Base-by-base conservation (phyloP, 176 grass and related monocot species). In the Puccinellia tenuiflora region DNA sequence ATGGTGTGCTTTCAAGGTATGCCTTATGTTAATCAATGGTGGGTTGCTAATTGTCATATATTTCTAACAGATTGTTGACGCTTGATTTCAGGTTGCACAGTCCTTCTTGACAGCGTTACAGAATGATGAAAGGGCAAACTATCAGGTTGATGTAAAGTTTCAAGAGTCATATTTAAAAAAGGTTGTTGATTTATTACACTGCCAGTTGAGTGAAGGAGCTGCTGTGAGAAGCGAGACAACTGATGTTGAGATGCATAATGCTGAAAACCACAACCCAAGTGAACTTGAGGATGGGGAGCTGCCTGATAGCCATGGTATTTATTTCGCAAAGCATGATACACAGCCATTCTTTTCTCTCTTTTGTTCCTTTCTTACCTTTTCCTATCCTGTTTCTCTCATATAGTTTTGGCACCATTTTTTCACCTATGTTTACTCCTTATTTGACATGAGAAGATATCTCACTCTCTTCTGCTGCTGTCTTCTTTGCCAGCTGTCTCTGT, bases 251-350 rank as follows among this genome's bases (percentile, higher is more conserved):
- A 82, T 78, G 77, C 77, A 81, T 37, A 84, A 82, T 77, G 45
- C 52, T 90, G 87, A 87, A 83, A 40, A 73, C 26, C 88, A 85
- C 64, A 84, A 67, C 54, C 45, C 52, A 73, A 90, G 84, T 77
- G 96, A 98, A 70, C 89, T 98, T 69, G 96, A 98, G 92, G 96
- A 98, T 75, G 96, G 96, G 70, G 96, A 98, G 79, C 83, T 98
- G 70, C 91, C 92, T 29, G 88, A 98, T 48, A 95, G 92, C 82
- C 96, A 95, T 90, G 96, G 96, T 98, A 92, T 42, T 66, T 57
- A 6, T 86, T 87, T 81, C 79, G 24, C 20, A 15, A 71, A 81
- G 46, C 69, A 18, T 75, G 35, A 56, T 37, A 35, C 71, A 5
- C 26, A 25, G 39, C 42, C 33, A 25, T 26, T 48, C 8, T 26